Base-by-base conservation (phyloP, 1,139 yeast species). In the Candida tetrigidarum region DNA sequence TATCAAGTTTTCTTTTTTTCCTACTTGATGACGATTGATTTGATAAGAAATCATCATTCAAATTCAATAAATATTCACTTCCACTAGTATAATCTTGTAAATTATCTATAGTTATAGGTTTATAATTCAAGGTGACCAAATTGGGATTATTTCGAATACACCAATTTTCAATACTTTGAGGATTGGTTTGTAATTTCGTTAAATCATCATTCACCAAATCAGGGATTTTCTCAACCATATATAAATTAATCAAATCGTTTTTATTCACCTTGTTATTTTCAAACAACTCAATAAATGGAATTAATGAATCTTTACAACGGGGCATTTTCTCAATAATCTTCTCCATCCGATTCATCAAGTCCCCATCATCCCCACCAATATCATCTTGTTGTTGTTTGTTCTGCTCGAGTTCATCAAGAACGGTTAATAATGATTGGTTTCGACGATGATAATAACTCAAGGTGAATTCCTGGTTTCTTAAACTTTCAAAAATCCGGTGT, bases 111-210 rank as follows among this genome's bases (percentile, higher is more conserved):
- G 58, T 59, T 1, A 71, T 50, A 1, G 77, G 76, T 44, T 59
- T 62, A 57, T 67, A 71, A 44, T 67, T 64, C 5, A 69, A 58
- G 22, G 62, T 58, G 5, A 71, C 68, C 49, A 74, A 58, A 43
- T 64, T 63, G 2, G 73, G 67, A 44, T 69, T 64, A 48, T 71
- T 67, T 39, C 77, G 58, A 36, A 74, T 55, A 27, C 66, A 54
- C 79, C 79, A 74, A 49, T 63, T 55, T 30, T 70, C 75, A 3
- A 63, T 54, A 37, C 62, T 67, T 52, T 71, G 76, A 0, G 80
- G 80, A 42, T 74, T 74, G 20, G 59, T 51, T 48, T 71, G 74
- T 1, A 68, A 49, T 8, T 57, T 52, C 28, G 62, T 61, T 20
- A 70, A 52, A 46, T 74, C 79, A 47, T 74, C 78, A 38, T 64